Evolutionary conservation across 2,329 filamentous ascomycete species (phyloP).

Genomic region (Blumeria hordei): DNA sequence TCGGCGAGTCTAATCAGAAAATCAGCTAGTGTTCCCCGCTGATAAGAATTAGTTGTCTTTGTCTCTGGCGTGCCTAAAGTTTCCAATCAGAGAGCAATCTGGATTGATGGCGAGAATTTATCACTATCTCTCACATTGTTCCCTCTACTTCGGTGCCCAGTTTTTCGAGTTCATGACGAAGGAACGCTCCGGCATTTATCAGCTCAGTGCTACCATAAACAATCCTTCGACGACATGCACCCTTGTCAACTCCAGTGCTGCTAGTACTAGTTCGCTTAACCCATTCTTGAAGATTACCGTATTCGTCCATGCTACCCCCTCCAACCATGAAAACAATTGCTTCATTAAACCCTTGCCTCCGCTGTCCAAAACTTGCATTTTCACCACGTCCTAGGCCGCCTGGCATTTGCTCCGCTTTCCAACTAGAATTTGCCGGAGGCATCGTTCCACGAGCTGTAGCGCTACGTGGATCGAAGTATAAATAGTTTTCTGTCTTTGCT

Average conservation of each 20-base stretch:
- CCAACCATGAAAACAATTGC: conserved; percentile 88
- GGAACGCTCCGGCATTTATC: conserved; percentile 43
- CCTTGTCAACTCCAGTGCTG: conserved; percentile 23
- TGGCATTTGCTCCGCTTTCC: conserved; percentile 21
- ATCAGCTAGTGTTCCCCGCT: too few relatives aligned
- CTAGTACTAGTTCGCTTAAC: conserved; percentile 44
- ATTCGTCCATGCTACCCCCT: conserved; percentile 96
- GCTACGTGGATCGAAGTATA: conserved; percentile 90
- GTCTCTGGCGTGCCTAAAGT: too few relatives aligned
- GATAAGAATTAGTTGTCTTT: too few relatives aligned
- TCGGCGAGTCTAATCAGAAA: too few relatives aligned
- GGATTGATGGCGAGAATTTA: neutral
- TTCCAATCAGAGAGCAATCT: neutral
- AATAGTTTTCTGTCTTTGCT: conserved; percentile 84
- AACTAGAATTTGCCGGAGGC: conserved; percentile 47
- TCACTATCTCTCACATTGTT: neutral
- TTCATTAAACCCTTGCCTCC: conserved; percentile 71
- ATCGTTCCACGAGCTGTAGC: conserved; percentile 82
- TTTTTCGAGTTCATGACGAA: conserved; percentile 36
- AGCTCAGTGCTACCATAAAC: conserved; percentile 88
- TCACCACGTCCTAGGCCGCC: conserved; percentile 33
- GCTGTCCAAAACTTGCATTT: conserved; percentile 69
- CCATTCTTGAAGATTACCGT: conserved; percentile 94
- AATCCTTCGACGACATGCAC: conserved; percentile 51
- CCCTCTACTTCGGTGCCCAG: conserved; percentile 27